Evolutionary conservation across 2,329 filamentous ascomycete genomes (phyloP), one percentile per base, ranked within the genome.

Genomic region (Arthrobotrys iridis): DNA sequence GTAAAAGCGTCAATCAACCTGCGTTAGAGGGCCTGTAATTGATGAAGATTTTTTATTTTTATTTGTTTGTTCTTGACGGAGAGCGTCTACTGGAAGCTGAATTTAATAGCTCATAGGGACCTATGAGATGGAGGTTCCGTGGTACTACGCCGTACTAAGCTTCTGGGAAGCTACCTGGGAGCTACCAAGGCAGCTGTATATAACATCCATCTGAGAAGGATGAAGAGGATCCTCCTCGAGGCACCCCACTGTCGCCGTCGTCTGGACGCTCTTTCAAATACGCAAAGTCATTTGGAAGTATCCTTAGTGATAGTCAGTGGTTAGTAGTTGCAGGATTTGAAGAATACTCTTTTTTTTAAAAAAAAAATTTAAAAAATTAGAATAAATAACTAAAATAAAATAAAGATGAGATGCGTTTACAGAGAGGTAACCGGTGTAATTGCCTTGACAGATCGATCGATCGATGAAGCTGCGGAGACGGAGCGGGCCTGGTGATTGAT

Each of bases 51-150:
- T 55, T 55, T 55, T 46, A 35, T 37, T 48, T 43, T 45, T 7
- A 8, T 40, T 18, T 62, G 33, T 7, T 28, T 33, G 26, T n/a
- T 15, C 26, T 30, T 10, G n/a, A 24, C 4, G 13, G 8, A 33
- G 33, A 37, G 30, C 41, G 68, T 73, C 52, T 60, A 66, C 50
- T 48, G 30, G 37, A 3, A 57, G 18, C 35, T 26, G n/a, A 52
- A 40, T 65, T 72, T 66, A 73, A 73, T 66, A 66, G 52, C 68
- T 73, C 68, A 66, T 66, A 57, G 62, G 45, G 60, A 64, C 45
- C 35, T 52, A 4, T 55, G 18, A 43, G 18, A 40, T 37, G 18
- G 11, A 67, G 45, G 68, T 60, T 65, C 43, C 59, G 68, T 73
- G 37, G 70, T 63, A 74, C 70, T 43, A 35, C 66, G 55, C 57